Evolutionary conservation across 768 basidiomycete genomes (phyloP).

Genomic region (Pulveroboletus frians): DNA sequence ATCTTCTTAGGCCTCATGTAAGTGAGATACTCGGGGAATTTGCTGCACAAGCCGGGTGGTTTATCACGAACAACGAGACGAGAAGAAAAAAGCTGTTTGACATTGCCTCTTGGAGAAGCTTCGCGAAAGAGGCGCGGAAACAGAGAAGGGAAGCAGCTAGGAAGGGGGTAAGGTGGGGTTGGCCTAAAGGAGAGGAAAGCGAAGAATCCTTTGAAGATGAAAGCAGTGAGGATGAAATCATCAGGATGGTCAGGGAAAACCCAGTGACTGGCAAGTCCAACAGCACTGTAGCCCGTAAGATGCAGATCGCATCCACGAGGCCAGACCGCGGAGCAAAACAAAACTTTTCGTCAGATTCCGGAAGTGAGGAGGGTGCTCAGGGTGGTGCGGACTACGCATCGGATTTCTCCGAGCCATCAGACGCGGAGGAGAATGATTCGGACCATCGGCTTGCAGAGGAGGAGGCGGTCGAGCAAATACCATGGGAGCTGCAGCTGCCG

Average conservation of each 20-base stretch:
- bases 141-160: constrained; percentile 31
- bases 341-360: constrained; percentile 17
- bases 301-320: constrained; percentile 15
- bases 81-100: constrained; percentile 34
- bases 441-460: constrained; percentile 17
- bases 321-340: neutral
- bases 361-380: constrained; percentile 13
- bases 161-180: constrained; percentile 21
- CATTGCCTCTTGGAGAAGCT: constrained; percentile 43
- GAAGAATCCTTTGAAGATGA: constrained; percentile 7
- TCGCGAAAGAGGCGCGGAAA: constrained; percentile 32
- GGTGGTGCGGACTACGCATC: constrained; percentile 40
- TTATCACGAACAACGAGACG: constrained; percentile 44
- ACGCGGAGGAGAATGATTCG: constrained; percentile 39
- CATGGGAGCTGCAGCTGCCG: constrained; percentile 30
- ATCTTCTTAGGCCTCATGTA: constrained; percentile 43
- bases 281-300: constrained; percentile 13
- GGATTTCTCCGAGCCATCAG: constrained; percentile 54
- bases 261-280: constrained; percentile 28
- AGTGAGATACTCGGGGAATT: constrained; percentile 49
- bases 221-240: neutral
- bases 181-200: constrained; percentile 13
- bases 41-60: constrained; percentile 55
- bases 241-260: constrained; percentile 16
- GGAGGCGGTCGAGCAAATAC: constrained; percentile 30